A percentile compares a stretch with the other conserved stretches of the same genome.
Conservation (phyloP, 345 rosid genomes). For the Hypericum androsaemum region DNA sequence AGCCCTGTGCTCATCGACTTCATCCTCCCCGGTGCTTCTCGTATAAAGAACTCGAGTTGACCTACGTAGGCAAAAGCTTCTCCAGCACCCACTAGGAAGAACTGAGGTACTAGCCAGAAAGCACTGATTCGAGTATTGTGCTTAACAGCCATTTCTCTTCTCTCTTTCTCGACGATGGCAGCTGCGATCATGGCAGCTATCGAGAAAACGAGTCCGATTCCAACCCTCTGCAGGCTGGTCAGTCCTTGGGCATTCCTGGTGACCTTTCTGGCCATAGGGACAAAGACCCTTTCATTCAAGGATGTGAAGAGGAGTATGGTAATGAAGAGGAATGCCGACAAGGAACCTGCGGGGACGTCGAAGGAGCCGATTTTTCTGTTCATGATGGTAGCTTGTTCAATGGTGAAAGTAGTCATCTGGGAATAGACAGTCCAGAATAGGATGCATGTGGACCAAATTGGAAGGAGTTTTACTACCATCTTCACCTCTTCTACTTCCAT, state of each 20-base stretch:
- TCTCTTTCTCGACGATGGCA: constrained; percentile 49
- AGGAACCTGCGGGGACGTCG: constrained; percentile 52
- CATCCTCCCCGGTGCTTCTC: constrained; percentile 87
- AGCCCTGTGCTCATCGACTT: constrained; percentile 95
- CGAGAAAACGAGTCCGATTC: constrained; percentile 59
- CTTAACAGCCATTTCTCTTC: constrained; percentile 31
- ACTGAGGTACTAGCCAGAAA: constrained; percentile 75
- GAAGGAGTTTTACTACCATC: constrained; percentile 59
- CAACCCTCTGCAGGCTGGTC: constrained; percentile 88
- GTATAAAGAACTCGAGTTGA: constrained; percentile 84
- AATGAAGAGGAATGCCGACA: constrained; percentile 54
- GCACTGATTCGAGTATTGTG: constrained; percentile 35
- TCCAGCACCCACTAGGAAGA: constrained; percentile 79
- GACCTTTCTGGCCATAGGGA: constrained; percentile 51
- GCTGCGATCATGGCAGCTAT: constrained; percentile 57
- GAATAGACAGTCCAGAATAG: constrained; percentile 92
- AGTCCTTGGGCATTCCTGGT: constrained; percentile 53
- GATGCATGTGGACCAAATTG: constrained; percentile 83
- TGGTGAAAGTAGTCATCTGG: constrained; percentile 85
- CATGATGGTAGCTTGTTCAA: constrained; percentile 79
- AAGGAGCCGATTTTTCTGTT: constrained; percentile 46
- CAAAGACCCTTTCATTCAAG: constrained; percentile 58
- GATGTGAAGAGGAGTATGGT: constrained; percentile 78
- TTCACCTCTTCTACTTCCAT: constrained; percentile 85
- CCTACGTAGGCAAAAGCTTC: constrained; percentile 91